Evolutionary conservation across 1,284 basidiomycete genomes (phyloP).

Genomic region (Marasmius sp.): DNA sequence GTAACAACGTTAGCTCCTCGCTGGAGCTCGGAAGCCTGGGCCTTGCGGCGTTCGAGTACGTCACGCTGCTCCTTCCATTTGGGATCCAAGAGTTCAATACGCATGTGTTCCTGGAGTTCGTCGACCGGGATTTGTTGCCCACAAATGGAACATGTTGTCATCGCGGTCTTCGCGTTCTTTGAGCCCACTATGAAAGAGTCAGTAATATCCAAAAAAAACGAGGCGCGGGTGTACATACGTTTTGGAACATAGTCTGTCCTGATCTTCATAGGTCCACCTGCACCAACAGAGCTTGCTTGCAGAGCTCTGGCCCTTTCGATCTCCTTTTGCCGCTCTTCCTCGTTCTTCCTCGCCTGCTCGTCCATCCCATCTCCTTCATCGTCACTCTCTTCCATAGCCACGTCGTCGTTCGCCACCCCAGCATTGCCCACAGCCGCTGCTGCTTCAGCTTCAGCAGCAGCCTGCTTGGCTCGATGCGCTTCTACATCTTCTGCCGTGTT

Average conservation of each 20-base stretch:
- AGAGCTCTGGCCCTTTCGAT: constrained; percentile 77
- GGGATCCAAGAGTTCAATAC: constrained; percentile 97
- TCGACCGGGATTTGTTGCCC: constrained; percentile 92
- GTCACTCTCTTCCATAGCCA: constrained; percentile 75
- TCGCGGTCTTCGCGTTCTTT: constrained; percentile 66
- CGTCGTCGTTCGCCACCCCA: constrained; percentile 60
- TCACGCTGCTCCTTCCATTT: constrained; percentile 96
- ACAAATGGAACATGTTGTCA: constrained; percentile 91
- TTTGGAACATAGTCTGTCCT: constrained; percentile 96
- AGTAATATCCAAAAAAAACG: neutral
- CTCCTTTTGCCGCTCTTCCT: constrained; percentile 76
- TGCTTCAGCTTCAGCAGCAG: constrained; percentile 77
- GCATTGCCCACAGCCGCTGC: constrained; percentile 66
- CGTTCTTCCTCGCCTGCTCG: constrained; percentile 66
- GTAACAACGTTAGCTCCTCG: constrained; percentile 90
- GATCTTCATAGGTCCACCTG: constrained; percentile 91
- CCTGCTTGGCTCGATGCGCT: constrained; percentile 74
- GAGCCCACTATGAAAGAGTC: constrained; percentile 51
- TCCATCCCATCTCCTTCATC: constrained; percentile 69
- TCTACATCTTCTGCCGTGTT: constrained; percentile 84
- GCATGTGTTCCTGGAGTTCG: constrained; percentile 96
- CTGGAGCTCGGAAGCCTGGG: constrained; percentile 86
- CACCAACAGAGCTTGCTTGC: constrained; percentile 73
- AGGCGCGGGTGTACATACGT: constrained; percentile 49
- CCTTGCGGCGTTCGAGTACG: constrained; percentile 81